These are phyloP conservation scores for Oryza meyeriana DNA, from an alignment of 176 grass and related monocot species.

Conservation along the genomic window DNA sequence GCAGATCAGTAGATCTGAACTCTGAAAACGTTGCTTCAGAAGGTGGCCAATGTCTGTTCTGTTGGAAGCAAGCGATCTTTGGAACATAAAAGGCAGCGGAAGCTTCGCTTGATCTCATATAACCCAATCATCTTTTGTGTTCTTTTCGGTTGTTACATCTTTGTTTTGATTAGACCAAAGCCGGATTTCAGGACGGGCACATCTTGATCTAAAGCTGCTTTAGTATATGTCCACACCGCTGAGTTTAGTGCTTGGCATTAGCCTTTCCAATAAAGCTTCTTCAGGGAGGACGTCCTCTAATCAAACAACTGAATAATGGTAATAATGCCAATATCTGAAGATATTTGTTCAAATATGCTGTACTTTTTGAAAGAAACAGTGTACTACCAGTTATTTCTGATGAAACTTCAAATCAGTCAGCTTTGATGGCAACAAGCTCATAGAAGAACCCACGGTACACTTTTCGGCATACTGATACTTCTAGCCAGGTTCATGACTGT, in stretches of 20 bases:
- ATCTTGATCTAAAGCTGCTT: slow-evolving; percentile 44
- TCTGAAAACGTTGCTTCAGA: slow-evolving; percentile 33
- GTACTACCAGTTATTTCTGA: not conserved
- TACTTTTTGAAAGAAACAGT: not conserved
- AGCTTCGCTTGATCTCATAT: slow-evolving; percentile 42
- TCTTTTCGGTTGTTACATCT: slow-evolving; percentile 16
- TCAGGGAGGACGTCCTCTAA: not conserved
- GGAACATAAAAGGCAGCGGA: slow-evolving; percentile 25
- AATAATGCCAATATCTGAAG: not conserved
- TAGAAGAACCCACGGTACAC: not conserved
- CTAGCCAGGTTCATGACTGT: not conserved
- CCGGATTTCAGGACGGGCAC: slow-evolving; percentile 33
- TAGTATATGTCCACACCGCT: slow-evolving; percentile 15
- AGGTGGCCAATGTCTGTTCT: slow-evolving; percentile 35
- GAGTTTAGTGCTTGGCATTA: slow-evolving; percentile 27
- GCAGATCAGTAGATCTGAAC: slow-evolving; percentile 19
- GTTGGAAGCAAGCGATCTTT: slow-evolving; percentile 19
- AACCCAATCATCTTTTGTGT: not conserved
- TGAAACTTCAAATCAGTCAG: not conserved
- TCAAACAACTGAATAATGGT: not conserved
- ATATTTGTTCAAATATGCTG: not conserved
- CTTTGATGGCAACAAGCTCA: slow-evolving; percentile 29
- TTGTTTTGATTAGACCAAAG: slow-evolving; percentile 49
- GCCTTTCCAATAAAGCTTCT: slow-evolving; percentile 36
- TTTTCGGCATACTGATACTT: not conserved